Evolutionary conservation across 768 basidiomycete genomes (phyloP), one percentile per base, ranked within the genome.

Genomic region (Auriscalpium microsporum): DNA sequence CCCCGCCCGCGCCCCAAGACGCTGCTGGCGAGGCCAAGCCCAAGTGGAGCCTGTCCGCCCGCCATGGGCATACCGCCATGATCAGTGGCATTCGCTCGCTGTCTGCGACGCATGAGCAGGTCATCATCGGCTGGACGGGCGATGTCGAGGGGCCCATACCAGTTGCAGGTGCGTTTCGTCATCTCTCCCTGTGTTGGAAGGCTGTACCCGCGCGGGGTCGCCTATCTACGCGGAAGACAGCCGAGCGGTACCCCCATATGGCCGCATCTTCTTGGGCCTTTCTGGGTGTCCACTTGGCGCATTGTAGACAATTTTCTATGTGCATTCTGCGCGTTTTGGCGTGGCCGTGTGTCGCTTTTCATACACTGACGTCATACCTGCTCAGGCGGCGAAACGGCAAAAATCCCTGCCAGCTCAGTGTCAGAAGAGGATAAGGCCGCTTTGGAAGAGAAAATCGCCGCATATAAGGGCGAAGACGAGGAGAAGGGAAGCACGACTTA

Each of bases 1-100:
- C 33, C n/a, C 23, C 35, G 53, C 56, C 65, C 42, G 37, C 49
- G 10, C 52, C 69, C 8, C 21, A 51, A 42, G 28, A 49, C 14
- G 57, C 62, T 10, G 48, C 45, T 10, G 56, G 46, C 56, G 67
- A 56, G 53, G 36, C 45, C 16, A 36, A 52, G 1, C 50, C 72
- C 40, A 73, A 75, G 38, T 99, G 95, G 95, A 79, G 81, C 16
- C 73, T 99, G 6, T 70, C 79, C 1, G 81, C 84, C 1, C 78
- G 95, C 42, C 85, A 92, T 59, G 94, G 94, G 16, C 96, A 98
- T 67, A 81, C 90, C 9, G 95, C 95, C 10, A 93, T 98, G 89
- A 87, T 94, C 57, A 88, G 87, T 46, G 95, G 95, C 35, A 93
- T 97, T 65, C 83, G 85, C 52, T 88, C 87, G 10, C 80, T 99